Base-by-base conservation (phyloP, 2,329 filamentous ascomycete genomes). In the Paracoccidioides brasiliensis region DNA sequence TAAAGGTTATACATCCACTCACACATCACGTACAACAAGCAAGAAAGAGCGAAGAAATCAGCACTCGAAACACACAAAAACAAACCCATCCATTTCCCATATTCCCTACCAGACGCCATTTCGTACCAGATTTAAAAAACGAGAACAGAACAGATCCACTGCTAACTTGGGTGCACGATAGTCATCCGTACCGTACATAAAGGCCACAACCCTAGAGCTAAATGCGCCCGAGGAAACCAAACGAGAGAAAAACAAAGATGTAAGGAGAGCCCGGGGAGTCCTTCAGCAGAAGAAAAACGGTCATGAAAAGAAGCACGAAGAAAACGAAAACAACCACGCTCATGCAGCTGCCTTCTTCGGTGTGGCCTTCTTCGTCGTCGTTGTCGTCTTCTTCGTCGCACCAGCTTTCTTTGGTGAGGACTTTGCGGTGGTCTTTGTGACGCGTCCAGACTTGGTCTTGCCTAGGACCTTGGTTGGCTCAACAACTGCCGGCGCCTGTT, bases 381-480 rank as follows among this genome's bases (percentile, higher is more conserved):
- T n/a, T 32, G 49, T 43, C 35, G 70, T 60, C 62, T 71, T 72
- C 70, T 78, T 80, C 57, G 69, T 69, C 30, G 64, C 55, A 10
- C 76, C 64, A 4, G 70, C 66, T 8, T 71, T 69, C 69, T 76
- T 76, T 12, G 58, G 55, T 10, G 71, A 68, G 2, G 74, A 70
- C 51, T 77, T 76, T 45, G 74, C 70, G 41, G 74, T 74, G 44
- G 76, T 72, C 82, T 93, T 94, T 64, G 85, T 82, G 64, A 94
- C 85, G 63, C 89, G 85, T 51, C 89, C 88, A 54, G 87, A 84
- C 81, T 93, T 93, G 71, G 88, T 90, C 81, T 88, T 90, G 70
- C 80, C 81, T 53, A 90, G 74, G 51, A 85, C 78, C 66, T 83
- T 82, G 60, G 82, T 78, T 73, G 85, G 83, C 63, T 88, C 83